Base-by-base conservation (phyloP, 371 early-diverging fungal species). In the Capillidium heterosporum region DNA sequence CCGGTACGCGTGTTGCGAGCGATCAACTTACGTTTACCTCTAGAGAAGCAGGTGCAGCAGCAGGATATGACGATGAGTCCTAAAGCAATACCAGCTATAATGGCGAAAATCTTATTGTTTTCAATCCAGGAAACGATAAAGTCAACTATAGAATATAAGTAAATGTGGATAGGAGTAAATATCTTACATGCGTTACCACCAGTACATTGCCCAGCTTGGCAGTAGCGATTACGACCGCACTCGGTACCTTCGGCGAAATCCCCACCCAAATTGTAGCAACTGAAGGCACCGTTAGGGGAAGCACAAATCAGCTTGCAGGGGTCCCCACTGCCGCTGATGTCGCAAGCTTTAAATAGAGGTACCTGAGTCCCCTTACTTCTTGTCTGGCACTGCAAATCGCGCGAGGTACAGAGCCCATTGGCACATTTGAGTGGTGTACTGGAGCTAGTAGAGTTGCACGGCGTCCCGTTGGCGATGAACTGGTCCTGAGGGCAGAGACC, bases 211-310 rank as follows among this genome's bases (percentile, higher is more conserved):
- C 78, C 77, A 1, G 61, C 46, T 4, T 61, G 63, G 57, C 87
- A 88, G 21, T 60, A 57, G 8, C 86, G 87, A 32, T 71, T 74
- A 57, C 71, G 65, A 5, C 92, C 93, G 62, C 95, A 95, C 0
- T 84, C 72, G 0, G 92, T 86, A 26, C 93, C 95, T 60, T 95
- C 93, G 21, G 86, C 63, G 61, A 90, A 92, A 48, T 71, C 69
- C 1, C 89, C 89, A 2, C 76, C 81, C 59, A 91, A 73, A n/a
- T 76, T 61, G 10, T 78, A 63, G 64, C 93, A 91, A 10, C 60
- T 65, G 28, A 67, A 49, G 1, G 67, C 57, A 15, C 66, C 65
- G 2, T 51, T 62, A 1, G 82, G 82, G 44, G 72, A 69, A 46
- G 77, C 72, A 63, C 88, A 88, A 31, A 73, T 68, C 54, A 88